Conservation (phyloP, 768 basidiomycete genomes). For the Mycena leptocephala region DNA sequence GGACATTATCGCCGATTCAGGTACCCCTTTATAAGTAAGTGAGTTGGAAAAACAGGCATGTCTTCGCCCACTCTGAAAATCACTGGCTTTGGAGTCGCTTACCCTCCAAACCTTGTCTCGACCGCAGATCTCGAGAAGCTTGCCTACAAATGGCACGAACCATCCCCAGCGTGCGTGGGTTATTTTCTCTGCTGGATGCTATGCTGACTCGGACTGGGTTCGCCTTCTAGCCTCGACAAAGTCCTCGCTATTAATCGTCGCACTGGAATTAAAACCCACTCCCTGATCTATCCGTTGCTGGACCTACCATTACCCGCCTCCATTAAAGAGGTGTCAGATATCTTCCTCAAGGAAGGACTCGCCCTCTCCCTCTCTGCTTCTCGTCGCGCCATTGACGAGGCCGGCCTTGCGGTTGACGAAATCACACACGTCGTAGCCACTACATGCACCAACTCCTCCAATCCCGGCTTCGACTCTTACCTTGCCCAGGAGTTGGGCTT, state of each 20-base stretch:
- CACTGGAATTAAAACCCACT: conserved; percentile 23
- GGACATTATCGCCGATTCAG: too few species aligned
- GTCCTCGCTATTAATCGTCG: conserved; percentile 25
- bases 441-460: conserved; percentile 31
- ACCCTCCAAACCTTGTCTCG: conserved; percentile 8
- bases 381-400: conserved; percentile 11
- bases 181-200: background rate
- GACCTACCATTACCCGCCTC: conserved; percentile 12
- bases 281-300: background rate
- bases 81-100: conserved; percentile 25
- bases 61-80: conserved; percentile 49
- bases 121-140: conserved; percentile 16
- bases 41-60: background rate
- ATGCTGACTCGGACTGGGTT: background rate
- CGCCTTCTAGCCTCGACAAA: conserved; percentile 18
- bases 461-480: conserved; percentile 21
- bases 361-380: conserved; percentile 19
- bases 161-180: conserved; percentile 26
- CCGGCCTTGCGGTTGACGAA: background rate
- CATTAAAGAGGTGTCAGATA: conserved; percentile 22
- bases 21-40: too few species aligned
- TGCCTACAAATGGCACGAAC: conserved; percentile 23
- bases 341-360: conserved; percentile 23
- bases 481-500: conserved; percentile 24
- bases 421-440: conserved; percentile 27